These are phyloP conservation scores for Aureobasidium leucospermi DNA, from an alignment of 2,329 filamentous ascomycete genomes.

Conservation along the genomic window DNA sequence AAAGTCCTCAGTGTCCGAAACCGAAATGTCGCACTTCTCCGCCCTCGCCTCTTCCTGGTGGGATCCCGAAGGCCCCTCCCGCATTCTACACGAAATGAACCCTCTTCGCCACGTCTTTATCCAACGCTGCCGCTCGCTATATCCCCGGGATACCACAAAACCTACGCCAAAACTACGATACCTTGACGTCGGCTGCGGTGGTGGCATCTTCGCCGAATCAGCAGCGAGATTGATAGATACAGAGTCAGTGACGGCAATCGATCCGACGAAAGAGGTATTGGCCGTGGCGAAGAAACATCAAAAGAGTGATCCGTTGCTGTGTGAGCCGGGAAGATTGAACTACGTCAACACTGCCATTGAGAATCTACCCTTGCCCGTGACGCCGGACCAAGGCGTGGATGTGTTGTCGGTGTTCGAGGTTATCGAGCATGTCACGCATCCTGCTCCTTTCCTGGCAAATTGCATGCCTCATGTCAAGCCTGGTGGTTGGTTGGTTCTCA, in stretches of 20 bases:
- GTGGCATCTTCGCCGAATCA: slow-evolving; percentile 90
- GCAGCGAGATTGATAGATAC: slow-evolving; percentile 63
- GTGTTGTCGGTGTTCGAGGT: slow-evolving; percentile 89
- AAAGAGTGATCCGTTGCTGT: slow-evolving; percentile 62
- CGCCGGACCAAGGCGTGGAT: slow-evolving; percentile 52
- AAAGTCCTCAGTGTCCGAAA: slow-evolving; percentile 66
- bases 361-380: slow-evolving; percentile 40
- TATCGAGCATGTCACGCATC: slow-evolving; percentile 79
- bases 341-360: slow-evolving; percentile 78
- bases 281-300: slow-evolving; percentile 70
- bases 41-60: slow-evolving; percentile 91
- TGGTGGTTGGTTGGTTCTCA: slow-evolving; percentile 87
- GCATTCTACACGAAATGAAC: slow-evolving; percentile 96
- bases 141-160: slow-evolving; percentile 6
- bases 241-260: slow-evolving; percentile 62
- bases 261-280: slow-evolving; percentile 68
- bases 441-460: slow-evolving; percentile 63
- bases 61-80: slow-evolving; percentile 88
- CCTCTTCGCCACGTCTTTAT: slow-evolving; percentile 93
- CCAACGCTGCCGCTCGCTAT: slow-evolving; percentile 51
- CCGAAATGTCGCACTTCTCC: slow-evolving; percentile 91
- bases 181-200: slow-evolving; percentile 91
- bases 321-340: slow-evolving; percentile 47
- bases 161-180: slow-evolving; percentile 52
- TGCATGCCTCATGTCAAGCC: slow-evolving; percentile 73